These are phyloP conservation scores for Huntiella abstrusa DNA, from an alignment of 2,329 filamentous ascomycete genomes.

Conservation along the genomic window DNA sequence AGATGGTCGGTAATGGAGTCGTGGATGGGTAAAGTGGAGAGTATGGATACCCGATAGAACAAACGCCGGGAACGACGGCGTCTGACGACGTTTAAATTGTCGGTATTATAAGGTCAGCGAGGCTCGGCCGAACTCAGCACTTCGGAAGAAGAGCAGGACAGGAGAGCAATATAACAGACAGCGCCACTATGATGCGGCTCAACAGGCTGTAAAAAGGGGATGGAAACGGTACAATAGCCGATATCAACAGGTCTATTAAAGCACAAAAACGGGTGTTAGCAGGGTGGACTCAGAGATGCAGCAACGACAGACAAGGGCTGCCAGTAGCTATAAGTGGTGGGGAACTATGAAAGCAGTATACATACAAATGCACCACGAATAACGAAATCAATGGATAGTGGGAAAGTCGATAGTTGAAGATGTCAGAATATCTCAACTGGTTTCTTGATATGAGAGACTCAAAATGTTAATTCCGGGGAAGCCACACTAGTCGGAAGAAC, in stretches of 20 bases:
- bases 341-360: no score
- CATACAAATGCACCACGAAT: no score
- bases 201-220: no score
- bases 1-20: not conserved
- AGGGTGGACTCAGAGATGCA: no score
- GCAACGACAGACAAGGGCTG: no score
- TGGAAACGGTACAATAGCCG: no score
- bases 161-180: not conserved
- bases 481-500: not conserved
- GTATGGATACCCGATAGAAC: not conserved
- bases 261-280: no score
- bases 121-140: slow-evolving; percentile 9
- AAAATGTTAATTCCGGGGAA: not conserved
- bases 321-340: no score
- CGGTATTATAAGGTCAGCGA: slow-evolving; percentile 9
- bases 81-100: not conserved
- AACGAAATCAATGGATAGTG: no score
- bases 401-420: not conserved
- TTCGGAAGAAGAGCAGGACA: slow-evolving; percentile 2
- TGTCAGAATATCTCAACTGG: not conserved
- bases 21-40: not conserved
- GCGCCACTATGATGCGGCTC: no score
- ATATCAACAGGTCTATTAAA: no score
- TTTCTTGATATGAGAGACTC: not conserved
- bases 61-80: not conserved